These are phyloP conservation scores for Prinsepia uniflora DNA, from an alignment of 306 rosid genomes.

Conservation along the genomic window DNA sequence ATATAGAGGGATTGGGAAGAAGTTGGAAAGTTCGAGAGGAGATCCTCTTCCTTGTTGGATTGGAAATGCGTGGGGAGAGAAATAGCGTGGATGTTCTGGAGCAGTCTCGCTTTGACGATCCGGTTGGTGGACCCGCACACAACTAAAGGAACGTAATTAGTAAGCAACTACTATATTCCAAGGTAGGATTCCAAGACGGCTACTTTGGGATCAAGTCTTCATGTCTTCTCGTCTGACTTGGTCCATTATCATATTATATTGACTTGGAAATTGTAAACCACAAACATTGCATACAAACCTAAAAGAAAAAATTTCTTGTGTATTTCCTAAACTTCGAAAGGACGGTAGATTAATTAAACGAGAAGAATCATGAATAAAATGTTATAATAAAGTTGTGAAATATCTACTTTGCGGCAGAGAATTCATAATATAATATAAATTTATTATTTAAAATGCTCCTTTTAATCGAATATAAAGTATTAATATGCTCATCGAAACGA, in stretches of 20 bases:
- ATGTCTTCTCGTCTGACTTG: background rate
- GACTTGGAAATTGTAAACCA: background rate
- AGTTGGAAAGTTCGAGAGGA: constrained; percentile 6
- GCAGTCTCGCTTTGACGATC: background rate
- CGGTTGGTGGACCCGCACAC: background rate
- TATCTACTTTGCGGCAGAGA: background rate
- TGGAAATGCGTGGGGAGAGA: background rate
- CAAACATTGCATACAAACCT: background rate
- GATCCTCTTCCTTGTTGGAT: background rate
- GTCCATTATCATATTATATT: background rate
- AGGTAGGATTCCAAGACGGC: background rate
- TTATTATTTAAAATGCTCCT: too few species aligned
- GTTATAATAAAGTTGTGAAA: background rate
- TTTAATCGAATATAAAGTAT: too few species aligned
- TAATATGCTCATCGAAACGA: too few species aligned
- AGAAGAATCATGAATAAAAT: too few species aligned
- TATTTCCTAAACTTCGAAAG: too few species aligned
- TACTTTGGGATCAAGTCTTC: background rate
- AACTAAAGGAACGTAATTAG: background rate
- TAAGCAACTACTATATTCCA: too few species aligned
- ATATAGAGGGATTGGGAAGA: background rate
- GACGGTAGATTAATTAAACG: too few species aligned
- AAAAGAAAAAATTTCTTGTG: background rate
- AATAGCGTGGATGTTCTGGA: background rate
- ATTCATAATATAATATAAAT: background rate